Base-by-base conservation (phyloP, 371 early-diverging fungal genomes). In the Mucor saturninus region DNA sequence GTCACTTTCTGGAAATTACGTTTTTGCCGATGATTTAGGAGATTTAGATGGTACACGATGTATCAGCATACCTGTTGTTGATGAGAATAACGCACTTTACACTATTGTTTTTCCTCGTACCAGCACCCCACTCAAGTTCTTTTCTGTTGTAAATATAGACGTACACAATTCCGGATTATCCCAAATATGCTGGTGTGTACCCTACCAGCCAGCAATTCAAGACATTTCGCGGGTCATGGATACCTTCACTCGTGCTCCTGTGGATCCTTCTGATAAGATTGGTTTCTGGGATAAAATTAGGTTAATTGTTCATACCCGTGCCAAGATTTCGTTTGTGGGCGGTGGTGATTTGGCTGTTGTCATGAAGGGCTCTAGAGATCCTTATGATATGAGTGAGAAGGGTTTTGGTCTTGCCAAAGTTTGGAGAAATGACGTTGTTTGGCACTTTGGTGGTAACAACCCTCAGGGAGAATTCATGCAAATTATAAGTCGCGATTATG, bases 281-380 rank as follows among this genome's bases (percentile, higher is more conserved):
- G 91, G 91, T 1, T 89, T 90, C 74, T 93, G 93, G 93, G 93
- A 93, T 65, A 91, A 91, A 63, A 64, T 91, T 29, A 73, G 93
- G 6, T 59, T 91, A 2, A 82, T 91, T 46, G 67, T 90, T 32
- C 93, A 93, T 65, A 86, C 90, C 9, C 62, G 65, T 14, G 73
- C 83, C 37, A 74, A 71, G 31, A 72, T 89, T 5, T 67, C 74
- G n/a, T 79, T 89, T 59, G 75, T 81, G 7, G 86, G 84, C 11
- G 81, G 81, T 31, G 89, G 91, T 2, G 84, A 83, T 35, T 61
- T 91, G 32, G 79, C 76, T 2, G 63, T 83, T 39, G 68, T 72
- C 2, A 68, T 81, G 69, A 79, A 81, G 42, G 81, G 83, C 8
- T 61, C 77, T 1, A 69, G 81, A 14, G 75, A 84, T 59, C 84